These are phyloP conservation scores for Ceratocystis destructans DNA, from an alignment of 2,329 filamentous ascomycete species.

Conservation along the genomic window DNA sequence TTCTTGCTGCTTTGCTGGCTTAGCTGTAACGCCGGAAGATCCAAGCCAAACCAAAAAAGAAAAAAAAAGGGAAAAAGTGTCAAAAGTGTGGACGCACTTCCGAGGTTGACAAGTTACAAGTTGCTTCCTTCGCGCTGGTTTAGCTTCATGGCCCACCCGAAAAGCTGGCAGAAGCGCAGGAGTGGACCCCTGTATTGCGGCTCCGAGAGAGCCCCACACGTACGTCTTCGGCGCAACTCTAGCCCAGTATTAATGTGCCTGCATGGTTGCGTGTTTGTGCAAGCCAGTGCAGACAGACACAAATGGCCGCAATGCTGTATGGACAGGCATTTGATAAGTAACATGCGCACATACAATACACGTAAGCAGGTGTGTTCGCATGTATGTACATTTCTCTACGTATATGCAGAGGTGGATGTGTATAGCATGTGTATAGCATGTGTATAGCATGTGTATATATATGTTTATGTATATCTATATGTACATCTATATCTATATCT, in stretches of 20 bases:
- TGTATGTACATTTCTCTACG: too few species aligned
- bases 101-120: constrained; percentile 12
- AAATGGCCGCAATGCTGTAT: too few species aligned
- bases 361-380: too few species aligned
- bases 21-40: constrained; percentile 1
- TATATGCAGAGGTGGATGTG: too few species aligned
- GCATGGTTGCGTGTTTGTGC: too few species aligned
- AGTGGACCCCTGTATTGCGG: constrained; percentile 10
- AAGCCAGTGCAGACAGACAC: too few species aligned
- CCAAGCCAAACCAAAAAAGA: neutral
- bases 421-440: too few species aligned
- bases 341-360: too few species aligned
- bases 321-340: too few species aligned
- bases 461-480: neutral
- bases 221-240: constrained; percentile 17
- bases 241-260: too few species aligned
- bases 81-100: constrained; percentile 14
- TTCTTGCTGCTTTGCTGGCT: neutral
- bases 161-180: constrained; percentile 9
- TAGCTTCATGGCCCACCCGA: constrained; percentile 14
- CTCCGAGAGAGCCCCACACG: constrained; percentile 16
- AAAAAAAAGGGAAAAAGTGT: constrained; percentile 8
- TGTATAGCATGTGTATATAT: too few species aligned
- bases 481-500: too few species aligned
- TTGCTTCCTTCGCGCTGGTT: constrained; percentile 10